Evolutionary conservation across 441 rosid species (phyloP).

Genomic region (Macaranga tanarius): DNA sequence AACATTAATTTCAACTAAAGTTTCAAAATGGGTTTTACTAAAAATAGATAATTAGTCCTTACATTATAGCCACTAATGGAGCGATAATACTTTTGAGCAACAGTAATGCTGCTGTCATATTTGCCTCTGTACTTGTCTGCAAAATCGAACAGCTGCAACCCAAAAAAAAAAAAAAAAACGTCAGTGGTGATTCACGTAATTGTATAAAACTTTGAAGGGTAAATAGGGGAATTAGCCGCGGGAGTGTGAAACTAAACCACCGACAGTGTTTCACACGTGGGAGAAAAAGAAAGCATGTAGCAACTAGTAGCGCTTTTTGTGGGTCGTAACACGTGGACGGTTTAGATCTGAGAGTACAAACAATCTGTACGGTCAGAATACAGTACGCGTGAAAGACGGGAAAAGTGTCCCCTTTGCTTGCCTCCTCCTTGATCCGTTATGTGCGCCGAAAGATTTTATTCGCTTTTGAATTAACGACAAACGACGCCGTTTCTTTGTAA

Average conservation of each 20-base stretch:
- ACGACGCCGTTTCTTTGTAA: conserved; percentile 12
- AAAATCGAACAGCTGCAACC: conserved; percentile 82
- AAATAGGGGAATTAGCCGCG: background rate
- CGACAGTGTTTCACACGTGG: conserved; percentile 41
- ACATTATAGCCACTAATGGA: conserved; percentile 83
- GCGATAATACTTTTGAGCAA: conserved; percentile 73
- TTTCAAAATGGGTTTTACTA: background rate
- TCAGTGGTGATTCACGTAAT: conserved; percentile 13
- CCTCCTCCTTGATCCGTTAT: conserved; percentile 30
- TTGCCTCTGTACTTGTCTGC: conserved; percentile 93
- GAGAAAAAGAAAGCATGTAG: background rate
- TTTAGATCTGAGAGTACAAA: conserved; percentile 30
- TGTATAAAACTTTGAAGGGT: conserved; percentile 1
- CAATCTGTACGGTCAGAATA: conserved; percentile 37
- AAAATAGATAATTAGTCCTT: conserved; percentile 1
- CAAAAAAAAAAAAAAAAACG: background rate
- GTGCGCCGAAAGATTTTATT: conserved; percentile 38
- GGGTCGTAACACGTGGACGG: conserved; percentile 38
- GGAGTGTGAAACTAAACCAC: conserved; percentile 10
- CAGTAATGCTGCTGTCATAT: conserved; percentile 83
- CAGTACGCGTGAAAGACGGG: conserved; percentile 38
- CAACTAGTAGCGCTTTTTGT: background rate
- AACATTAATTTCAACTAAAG: background rate
- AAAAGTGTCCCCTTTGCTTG: background rate
- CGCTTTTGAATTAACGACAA: background rate